These are phyloP conservation scores for Neurospora africana DNA, from an alignment of 495 filamentous ascomycete genomes.

Conservation along the genomic window DNA sequence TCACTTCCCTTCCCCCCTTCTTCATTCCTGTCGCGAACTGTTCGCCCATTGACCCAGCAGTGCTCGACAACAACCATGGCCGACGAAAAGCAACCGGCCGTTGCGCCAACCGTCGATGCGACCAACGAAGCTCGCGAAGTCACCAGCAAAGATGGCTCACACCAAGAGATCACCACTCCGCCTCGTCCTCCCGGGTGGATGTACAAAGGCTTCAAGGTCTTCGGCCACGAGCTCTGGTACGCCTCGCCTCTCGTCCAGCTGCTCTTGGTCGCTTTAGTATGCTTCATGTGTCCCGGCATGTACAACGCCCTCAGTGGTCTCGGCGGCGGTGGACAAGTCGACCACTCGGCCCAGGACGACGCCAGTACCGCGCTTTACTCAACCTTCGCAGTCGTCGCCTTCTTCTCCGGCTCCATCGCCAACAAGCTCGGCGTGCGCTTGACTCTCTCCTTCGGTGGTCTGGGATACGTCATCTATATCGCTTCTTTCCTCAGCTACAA, in stretches of 20 bases:
- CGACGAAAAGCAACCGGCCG: constrained; percentile 8
- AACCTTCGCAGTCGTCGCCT: constrained; percentile 77
- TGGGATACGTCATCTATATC: constrained; percentile 81
- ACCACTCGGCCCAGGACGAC: constrained; percentile 53
- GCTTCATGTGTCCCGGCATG: constrained; percentile 82
- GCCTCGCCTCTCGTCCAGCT: constrained; percentile 68
- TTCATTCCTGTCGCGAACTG: constrained; percentile 2
- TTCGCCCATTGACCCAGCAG: background rate
- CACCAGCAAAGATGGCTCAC: background rate
- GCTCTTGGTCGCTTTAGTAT: constrained; percentile 68
- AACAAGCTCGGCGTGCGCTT: constrained; percentile 65
- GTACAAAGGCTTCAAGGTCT: constrained; percentile 54
- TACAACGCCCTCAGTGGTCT: constrained; percentile 71
- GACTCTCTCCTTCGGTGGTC: constrained; percentile 68
- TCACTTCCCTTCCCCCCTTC: background rate
- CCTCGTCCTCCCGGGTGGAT: constrained; percentile 48
- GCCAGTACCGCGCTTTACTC: constrained; percentile 67
- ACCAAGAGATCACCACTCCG: background rate
- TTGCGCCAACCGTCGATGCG: background rate
- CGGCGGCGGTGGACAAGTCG: constrained; percentile 62
- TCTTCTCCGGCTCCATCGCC: constrained; percentile 72
- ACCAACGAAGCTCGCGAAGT: background rate
- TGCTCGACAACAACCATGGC: constrained; percentile 1
- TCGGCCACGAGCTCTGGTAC: constrained; percentile 51
- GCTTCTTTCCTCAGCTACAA: constrained; percentile 72